These are phyloP conservation scores for Auricularia cornea DNA, from an alignment of 768 basidiomycete species.

Conservation along the genomic window DNA sequence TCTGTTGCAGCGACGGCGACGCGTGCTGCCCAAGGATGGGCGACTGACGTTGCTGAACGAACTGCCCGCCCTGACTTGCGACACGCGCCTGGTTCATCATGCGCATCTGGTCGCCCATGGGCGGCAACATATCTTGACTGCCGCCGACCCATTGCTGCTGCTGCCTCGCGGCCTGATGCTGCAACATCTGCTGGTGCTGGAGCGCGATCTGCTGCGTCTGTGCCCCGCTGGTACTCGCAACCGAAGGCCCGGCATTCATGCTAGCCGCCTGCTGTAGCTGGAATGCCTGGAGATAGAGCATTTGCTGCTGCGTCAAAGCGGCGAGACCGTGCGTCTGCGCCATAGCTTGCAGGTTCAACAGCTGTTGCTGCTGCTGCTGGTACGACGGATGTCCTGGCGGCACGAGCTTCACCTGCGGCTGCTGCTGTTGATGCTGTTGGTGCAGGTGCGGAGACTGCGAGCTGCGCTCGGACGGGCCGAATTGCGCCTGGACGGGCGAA, in stretches of 20 bases:
- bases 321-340: not conserved
- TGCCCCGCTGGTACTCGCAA: not conserved
- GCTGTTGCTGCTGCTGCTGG: not conserved
- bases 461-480: not conserved
- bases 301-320: not conserved
- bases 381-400: not conserved
- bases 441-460: not conserved
- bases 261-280: not conserved
- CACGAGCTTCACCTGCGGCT: not conserved
- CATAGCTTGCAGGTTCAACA: not conserved
- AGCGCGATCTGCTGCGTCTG: not conserved
- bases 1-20: not conserved
- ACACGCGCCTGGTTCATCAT: no score
- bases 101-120: no score
- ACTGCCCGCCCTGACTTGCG: not conserved
- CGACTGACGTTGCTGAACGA: not conserved
- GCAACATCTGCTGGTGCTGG: not conserved
- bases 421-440: not conserved
- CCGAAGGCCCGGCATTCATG: not conserved
- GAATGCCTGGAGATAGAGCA: not conserved
- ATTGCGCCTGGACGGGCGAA: not conserved
- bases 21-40: not conserved
- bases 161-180: not conserved
- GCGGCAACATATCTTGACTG: no score
- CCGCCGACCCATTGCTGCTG: not conserved